phyloP scores from a whole-genome alignment of 139 green algal genomes.

The Haematococcus sp. region DNA sequence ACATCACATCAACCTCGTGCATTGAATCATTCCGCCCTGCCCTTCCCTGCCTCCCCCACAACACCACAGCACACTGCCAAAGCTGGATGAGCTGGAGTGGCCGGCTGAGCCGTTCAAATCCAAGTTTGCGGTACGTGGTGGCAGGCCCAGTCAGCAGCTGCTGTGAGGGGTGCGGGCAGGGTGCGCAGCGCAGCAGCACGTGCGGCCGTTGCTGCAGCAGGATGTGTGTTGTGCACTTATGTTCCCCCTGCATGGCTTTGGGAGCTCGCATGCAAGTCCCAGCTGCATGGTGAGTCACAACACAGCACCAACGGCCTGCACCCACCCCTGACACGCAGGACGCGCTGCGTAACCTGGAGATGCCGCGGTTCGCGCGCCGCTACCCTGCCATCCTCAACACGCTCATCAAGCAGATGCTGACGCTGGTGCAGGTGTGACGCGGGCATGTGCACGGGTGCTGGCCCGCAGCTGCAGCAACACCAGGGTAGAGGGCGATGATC shows the following conservation, averaged over 20 bases:
- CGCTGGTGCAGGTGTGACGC: slow-evolving; percentile 61
- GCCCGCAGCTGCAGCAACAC: no score
- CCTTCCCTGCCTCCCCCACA: no score
- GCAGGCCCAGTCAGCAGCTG: no score
- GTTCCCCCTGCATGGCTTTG: no score
- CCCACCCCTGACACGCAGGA: slow-evolving; percentile 20
- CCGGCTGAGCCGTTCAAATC: slow-evolving; percentile 75
- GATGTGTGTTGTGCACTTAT: not conserved
- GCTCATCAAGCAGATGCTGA: slow-evolving; percentile 81
- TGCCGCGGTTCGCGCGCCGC: slow-evolving; percentile 81
- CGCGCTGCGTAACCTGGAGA: slow-evolving; percentile 72
- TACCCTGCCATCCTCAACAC: slow-evolving; percentile 77
- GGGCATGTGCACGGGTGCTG: no score
- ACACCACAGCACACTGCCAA: slow-evolving; percentile 57
- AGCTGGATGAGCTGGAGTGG: slow-evolving; percentile 60
- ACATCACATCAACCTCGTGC: no score
- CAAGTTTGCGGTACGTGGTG: slow-evolving; percentile 69
- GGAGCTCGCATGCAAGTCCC: no score
- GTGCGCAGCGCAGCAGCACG: no score
- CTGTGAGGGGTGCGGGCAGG: no score
- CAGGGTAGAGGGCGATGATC: no score
- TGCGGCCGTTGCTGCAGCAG: not conserved
- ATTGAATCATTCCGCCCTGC: no score
- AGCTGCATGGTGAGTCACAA: no score
- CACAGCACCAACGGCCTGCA: not conserved